A percentile compares a stretch with the other conserved stretches of the same genome.
Evolutionary conservation across 768 basidiomycete genomes (phyloP).

Genomic region (Auricularia sp.): DNA sequence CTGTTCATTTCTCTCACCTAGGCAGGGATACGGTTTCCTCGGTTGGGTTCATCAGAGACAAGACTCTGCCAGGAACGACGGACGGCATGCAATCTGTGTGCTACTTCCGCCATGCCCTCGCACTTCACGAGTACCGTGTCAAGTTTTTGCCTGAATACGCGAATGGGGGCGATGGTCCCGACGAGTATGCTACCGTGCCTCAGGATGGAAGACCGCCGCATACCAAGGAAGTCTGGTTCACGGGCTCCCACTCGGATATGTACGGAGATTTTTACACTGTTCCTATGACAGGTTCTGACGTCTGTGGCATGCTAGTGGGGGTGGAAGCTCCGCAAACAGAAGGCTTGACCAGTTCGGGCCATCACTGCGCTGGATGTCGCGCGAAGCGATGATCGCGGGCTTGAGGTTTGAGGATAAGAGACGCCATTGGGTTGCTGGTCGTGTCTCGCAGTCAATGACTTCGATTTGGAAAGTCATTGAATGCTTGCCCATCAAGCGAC

Average conservation of each 20-base stretch:
- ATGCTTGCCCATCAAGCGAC: neutral
- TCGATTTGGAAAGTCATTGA: neutral
- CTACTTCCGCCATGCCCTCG: slow-evolving; percentile 37
- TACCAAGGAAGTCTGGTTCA: neutral
- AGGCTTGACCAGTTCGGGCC: slow-evolving; percentile 9
- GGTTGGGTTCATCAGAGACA: slow-evolving; percentile 26
- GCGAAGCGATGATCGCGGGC: slow-evolving; percentile 17
- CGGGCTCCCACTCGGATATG: too few relatives aligned
- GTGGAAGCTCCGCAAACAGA: slow-evolving; percentile 11
- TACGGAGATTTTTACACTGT: too few relatives aligned
- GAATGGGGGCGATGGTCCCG: slow-evolving; percentile 22
- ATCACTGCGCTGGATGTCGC: slow-evolving; percentile 26
- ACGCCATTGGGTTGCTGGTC: too few relatives aligned
- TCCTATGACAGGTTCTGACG: too few relatives aligned
- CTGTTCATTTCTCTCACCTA: too few relatives aligned
- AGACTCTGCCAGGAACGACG: slow-evolving; percentile 23
- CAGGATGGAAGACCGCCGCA: too few relatives aligned
- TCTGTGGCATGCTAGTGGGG: slow-evolving; percentile 12
- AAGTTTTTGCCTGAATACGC: slow-evolving; percentile 39
- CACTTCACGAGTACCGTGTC: slow-evolving; percentile 38
- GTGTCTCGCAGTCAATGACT: neutral
- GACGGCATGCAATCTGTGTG: slow-evolving; percentile 25
- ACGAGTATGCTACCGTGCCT: too few relatives aligned
- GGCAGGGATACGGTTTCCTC: slow-evolving; percentile 23
- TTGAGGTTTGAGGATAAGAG: too few relatives aligned